A percentile compares a stretch with the other conserved stretches of the same genome.
Conservation (phyloP, 2,329 filamentous ascomycete genomes). For the Fusarium acutatum region DNA sequence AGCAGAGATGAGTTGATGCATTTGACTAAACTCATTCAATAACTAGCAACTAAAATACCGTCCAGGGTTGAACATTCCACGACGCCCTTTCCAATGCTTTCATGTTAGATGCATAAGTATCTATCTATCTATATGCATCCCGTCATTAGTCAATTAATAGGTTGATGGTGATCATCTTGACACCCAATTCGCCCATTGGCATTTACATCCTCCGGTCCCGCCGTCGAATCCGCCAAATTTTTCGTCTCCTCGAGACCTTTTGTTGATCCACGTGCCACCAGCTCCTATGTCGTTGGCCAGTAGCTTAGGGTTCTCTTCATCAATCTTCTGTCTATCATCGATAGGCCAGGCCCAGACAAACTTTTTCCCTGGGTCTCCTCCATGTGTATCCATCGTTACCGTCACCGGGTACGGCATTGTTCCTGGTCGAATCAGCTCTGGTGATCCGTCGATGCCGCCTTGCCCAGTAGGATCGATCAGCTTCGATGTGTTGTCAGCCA, state of each 20-base stretch:
- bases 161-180: conserved; percentile 10
- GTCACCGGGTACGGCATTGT: conserved; percentile 72
- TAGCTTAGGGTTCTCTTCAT: conserved; percentile 53
- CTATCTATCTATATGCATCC: neutral
- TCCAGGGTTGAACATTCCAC: neutral
- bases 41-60: neutral
- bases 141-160: conserved; percentile 21
- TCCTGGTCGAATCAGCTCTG: conserved; percentile 56
- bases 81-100: conserved; percentile 28
- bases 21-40: neutral
- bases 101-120: conserved; percentile 13
- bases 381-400: conserved; percentile 69
- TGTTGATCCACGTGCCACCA: conserved; percentile 64
- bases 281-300: conserved; percentile 60
- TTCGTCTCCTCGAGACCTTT: conserved; percentile 52
- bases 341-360: conserved; percentile 63
- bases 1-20: neutral
- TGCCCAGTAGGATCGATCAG: conserved; percentile 44
- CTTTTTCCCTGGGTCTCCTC: conserved; percentile 63
- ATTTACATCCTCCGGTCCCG: conserved; percentile 69
- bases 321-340: conserved; percentile 55
- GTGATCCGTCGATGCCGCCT: conserved; percentile 39
- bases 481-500: conserved; percentile 55
- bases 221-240: conserved; percentile 69
- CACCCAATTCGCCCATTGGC: conserved; percentile 66